These are phyloP conservation scores for Platanthera guangdongensis DNA, from an alignment of 106 monocot genomes.

Conservation along the genomic window DNA sequence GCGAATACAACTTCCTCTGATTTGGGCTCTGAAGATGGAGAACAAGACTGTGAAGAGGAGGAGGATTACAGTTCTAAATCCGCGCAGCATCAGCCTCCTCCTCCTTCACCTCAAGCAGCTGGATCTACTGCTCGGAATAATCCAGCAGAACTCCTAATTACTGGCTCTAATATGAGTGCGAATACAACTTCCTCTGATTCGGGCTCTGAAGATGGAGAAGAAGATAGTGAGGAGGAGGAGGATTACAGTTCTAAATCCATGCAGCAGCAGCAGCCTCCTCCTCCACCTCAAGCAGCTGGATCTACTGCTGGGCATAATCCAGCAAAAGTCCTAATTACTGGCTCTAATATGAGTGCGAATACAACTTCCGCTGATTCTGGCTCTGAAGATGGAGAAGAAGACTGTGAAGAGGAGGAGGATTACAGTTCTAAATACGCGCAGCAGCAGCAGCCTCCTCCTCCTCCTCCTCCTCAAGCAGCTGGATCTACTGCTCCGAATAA, in stretches of 20 bases:
- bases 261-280: neutral
- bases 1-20: neutral
- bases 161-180: neutral
- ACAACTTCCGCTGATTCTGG: neutral
- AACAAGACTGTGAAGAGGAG: neutral
- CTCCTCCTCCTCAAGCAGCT: neutral
- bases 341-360: neutral
- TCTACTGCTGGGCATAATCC: neutral
- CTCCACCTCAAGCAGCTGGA: neutral
- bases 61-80: constrained; percentile 3
- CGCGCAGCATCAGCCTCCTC: neutral
- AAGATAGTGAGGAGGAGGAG: no score
- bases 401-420: neutral
- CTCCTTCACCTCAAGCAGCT: neutral
- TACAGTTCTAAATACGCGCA: neutral
- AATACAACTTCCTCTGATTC: neutral
- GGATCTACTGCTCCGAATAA: neutral
- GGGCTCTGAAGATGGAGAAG: neutral
- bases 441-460: neutral
- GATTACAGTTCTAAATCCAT: no score
- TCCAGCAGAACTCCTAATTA: neutral
- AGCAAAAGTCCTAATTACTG: neutral
- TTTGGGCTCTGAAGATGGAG: neutral
- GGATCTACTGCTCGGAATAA: neutral
- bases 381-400: neutral